Evolutionary conservation across 73 alveolate species (phyloP).

Genomic region (Symbiodinium natans): DNA sequence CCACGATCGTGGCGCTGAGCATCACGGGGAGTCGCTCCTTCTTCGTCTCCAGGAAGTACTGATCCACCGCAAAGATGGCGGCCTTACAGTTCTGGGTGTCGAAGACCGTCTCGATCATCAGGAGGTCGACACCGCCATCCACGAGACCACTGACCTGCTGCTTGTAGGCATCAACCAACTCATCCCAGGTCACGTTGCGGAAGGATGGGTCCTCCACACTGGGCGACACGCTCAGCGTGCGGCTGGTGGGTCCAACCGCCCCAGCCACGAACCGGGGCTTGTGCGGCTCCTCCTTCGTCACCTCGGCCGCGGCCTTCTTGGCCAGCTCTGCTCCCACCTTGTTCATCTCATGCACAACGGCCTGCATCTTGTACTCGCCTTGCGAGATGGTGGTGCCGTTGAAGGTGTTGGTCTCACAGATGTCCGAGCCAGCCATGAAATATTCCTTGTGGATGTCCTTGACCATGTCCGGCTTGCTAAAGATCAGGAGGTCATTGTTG

Average conservation of each 20-base stretch:
- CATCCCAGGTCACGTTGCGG: constrained; percentile 95
- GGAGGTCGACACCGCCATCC: constrained; percentile 97
- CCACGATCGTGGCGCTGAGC: constrained; percentile 97
- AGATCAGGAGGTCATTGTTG: constrained; percentile 96
- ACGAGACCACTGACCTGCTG: constrained; percentile 96
- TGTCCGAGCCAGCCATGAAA: constrained; percentile 97
- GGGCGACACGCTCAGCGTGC: constrained; percentile 96
- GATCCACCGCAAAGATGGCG: constrained; percentile 96
- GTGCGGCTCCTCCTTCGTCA: constrained; percentile 94
- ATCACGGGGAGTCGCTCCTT: constrained; percentile 96
- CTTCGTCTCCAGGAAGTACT: constrained; percentile 95
- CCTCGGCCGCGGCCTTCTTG: constrained; percentile 95
- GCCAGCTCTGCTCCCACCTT: constrained; percentile 95
- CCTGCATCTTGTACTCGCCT: constrained; percentile 95
- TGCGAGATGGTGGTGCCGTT: constrained; percentile 96
- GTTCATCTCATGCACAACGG: constrained; percentile 95
- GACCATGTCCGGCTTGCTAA: constrained; percentile 96
- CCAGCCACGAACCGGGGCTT: constrained; percentile 97
- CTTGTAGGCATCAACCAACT: constrained; percentile 95
- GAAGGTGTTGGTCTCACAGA: constrained; percentile 97
- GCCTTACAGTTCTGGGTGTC: constrained; percentile 97
- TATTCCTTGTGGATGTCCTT: constrained; percentile 96
- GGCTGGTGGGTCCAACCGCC: constrained; percentile 97
- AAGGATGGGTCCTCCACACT: constrained; percentile 96
- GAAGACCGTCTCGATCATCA: constrained; percentile 97